A percentile compares a stretch with the other conserved stretches of the same genome.
Conservation (phyloP, 2,329 filamentous ascomycete species). For the Trichoderma gracile region DNA sequence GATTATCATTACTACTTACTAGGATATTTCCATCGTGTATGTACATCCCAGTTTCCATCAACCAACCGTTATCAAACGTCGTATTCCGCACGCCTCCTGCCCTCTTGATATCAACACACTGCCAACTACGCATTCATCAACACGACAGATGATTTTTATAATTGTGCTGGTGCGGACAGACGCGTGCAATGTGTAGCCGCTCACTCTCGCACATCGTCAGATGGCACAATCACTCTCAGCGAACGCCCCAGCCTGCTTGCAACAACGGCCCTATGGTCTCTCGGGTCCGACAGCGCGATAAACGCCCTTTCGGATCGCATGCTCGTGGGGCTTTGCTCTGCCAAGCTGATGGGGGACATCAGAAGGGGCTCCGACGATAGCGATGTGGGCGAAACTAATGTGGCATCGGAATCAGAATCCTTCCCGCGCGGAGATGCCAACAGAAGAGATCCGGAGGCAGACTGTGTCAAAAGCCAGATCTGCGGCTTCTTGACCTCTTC, state of each 20-base stretch:
- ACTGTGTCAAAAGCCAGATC: constrained; percentile 26
- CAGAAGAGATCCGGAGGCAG: constrained; percentile 10
- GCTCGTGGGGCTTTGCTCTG: not conserved
- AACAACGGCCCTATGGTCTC: constrained; percentile 3
- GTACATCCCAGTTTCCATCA: not conserved
- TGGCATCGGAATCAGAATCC: constrained; percentile 11
- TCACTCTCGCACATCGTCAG: constrained; percentile 11
- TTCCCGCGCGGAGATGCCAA: constrained; percentile 9
- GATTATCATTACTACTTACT: constrained; percentile 3
- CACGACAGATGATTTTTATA: too few relatives aligned
- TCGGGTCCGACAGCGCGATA: not conserved
- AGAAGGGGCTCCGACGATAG: not conserved
- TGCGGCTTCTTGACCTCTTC: constrained; percentile 22
- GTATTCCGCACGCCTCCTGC: not conserved
- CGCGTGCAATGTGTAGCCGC: not conserved
- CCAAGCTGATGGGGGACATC: constrained; percentile 10
- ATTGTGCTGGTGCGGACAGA: not conserved
- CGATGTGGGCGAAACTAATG: constrained; percentile 11
- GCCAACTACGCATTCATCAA: not conserved
- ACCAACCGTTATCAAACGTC: not conserved
- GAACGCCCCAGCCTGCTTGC: constrained; percentile 1
- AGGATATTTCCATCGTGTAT: not conserved
- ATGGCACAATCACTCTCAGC: constrained; percentile 6
- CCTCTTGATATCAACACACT: not conserved
- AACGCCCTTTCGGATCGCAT: constrained; percentile 1